A percentile compares a stretch with the other conserved stretches of the same genome.
phyloP scores from a whole-genome alignment of 441 rosid genomes.

The Pelargonium cotyledonis region DNA sequence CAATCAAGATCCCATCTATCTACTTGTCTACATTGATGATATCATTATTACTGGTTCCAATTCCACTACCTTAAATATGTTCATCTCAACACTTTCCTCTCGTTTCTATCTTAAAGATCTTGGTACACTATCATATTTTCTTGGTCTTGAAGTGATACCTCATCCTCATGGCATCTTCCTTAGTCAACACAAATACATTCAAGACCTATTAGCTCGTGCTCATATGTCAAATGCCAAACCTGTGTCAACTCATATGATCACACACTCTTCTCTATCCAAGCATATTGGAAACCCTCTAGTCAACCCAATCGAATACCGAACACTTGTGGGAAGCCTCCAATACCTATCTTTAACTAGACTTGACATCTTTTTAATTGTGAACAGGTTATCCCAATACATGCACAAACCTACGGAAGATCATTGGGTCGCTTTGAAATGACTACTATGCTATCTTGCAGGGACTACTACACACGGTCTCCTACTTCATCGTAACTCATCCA shows the following conservation, averaged over 20 bases:
- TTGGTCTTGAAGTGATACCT: background rate
- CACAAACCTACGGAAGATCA: background rate
- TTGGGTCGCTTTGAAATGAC: background rate
- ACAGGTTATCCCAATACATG: background rate
- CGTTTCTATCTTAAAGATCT: background rate
- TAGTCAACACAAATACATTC: background rate
- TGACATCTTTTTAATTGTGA: background rate
- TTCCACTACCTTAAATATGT: background rate
- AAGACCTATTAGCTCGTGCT: background rate
- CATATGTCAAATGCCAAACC: background rate
- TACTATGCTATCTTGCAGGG: background rate
- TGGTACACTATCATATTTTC: background rate
- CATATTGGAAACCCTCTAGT: background rate
- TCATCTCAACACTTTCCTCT: background rate
- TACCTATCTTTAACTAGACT: background rate
- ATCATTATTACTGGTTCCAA: background rate
- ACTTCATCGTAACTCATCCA: background rate
- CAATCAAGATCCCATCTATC: background rate
- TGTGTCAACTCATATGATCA: background rate
- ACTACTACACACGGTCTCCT: background rate
- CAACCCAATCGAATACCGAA: background rate
- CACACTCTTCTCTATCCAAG: background rate
- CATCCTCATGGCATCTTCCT: background rate
- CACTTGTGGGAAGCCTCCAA: background rate
- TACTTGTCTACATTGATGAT: background rate